A percentile compares a stretch with the other conserved stretches of the same genome.
phyloP scores from a whole-genome alignment of 441 rosid genomes.

The Pelargonium cotyledonis region DNA sequence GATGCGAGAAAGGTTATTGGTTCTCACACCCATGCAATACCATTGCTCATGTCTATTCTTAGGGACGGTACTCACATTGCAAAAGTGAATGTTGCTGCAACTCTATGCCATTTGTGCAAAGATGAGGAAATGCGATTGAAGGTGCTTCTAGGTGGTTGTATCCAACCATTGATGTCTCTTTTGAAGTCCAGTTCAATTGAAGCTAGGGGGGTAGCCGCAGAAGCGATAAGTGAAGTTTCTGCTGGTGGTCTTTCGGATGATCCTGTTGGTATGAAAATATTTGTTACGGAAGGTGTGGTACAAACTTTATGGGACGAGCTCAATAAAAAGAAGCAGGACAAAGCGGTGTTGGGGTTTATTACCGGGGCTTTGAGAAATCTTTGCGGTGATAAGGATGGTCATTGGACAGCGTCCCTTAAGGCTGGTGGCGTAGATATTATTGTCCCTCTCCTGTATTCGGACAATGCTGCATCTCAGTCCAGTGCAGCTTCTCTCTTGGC shows the following conservation, averaged over 20 bases:
- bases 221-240: conserved; percentile 79
- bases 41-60: conserved; percentile 72
- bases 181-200: conserved; percentile 65
- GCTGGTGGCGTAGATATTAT: conserved; percentile 73
- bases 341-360: conserved; percentile 68
- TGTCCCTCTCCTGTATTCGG: conserved; percentile 70
- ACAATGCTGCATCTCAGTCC: conserved; percentile 63
- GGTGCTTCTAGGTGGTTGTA: conserved; percentile 85
- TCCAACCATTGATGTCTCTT: conserved; percentile 78
- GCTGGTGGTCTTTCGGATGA: conserved; percentile 70
- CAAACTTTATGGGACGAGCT: conserved; percentile 76
- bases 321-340: conserved; percentile 55
- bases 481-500: conserved; percentile 94
- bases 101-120: conserved; percentile 60
- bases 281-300: conserved; percentile 78
- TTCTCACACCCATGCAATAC: conserved; percentile 73
- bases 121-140: conserved; percentile 67
- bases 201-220: conserved; percentile 74
- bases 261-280: conserved; percentile 76
- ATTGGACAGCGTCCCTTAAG: conserved; percentile 65
- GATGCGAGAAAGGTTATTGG: conserved; percentile 71
- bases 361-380: conserved; percentile 87
- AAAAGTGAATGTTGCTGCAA: conserved; percentile 66
- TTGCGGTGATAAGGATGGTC: conserved; percentile 64
- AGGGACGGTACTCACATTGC: conserved; percentile 62